Evolutionary conservation across 139 green algal species (phyloP).

Genomic region (Desmodesmus armatus): DNA sequence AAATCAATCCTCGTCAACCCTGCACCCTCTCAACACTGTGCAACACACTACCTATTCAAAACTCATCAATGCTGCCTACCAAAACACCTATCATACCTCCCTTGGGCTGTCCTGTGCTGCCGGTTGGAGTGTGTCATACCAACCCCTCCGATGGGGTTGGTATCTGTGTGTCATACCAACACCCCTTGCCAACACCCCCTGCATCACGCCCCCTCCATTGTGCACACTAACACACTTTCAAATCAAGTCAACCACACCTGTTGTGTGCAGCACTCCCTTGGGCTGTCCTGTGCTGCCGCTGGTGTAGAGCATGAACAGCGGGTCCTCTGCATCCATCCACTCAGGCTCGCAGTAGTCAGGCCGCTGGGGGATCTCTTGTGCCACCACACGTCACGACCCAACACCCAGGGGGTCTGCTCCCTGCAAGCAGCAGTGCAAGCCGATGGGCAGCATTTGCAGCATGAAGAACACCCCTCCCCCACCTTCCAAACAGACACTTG

Average conservation of each 20-base stretch:
- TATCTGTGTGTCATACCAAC: not conserved
- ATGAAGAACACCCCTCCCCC: not conserved
- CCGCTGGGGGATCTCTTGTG: slow-evolving; percentile 76
- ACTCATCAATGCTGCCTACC: not conserved
- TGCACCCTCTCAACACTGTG: too few species aligned
- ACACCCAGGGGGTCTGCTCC: slow-evolving; percentile 58
- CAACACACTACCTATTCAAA: too few species aligned
- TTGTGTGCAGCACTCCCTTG: slow-evolving; percentile 96
- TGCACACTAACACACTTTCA: not conserved
- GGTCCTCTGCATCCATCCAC: slow-evolving; percentile 93
- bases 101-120: slow-evolving; percentile 95
- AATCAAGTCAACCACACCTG: too few species aligned
- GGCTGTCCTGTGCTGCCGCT: slow-evolving; percentile 90
- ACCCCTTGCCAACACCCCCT: not conserved
- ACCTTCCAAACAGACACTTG: too few species aligned
- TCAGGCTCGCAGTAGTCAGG: slow-evolving; percentile 76
- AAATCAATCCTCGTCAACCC: too few species aligned
- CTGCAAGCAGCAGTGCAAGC: not conserved
- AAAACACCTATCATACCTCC: slow-evolving; percentile 72
- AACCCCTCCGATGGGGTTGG: too few species aligned
- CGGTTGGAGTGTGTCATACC: too few species aligned
- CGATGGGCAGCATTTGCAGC: not conserved
- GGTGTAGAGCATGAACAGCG: slow-evolving; percentile 98
- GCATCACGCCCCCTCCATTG: not conserved
- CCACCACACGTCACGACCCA: slow-evolving; percentile 88